A percentile compares a stretch with the other conserved stretches of the same genome.
phyloP scores from a whole-genome alignment of 2,329 filamentous ascomycete species.

The Hirsutella minnesotensis region DNA sequence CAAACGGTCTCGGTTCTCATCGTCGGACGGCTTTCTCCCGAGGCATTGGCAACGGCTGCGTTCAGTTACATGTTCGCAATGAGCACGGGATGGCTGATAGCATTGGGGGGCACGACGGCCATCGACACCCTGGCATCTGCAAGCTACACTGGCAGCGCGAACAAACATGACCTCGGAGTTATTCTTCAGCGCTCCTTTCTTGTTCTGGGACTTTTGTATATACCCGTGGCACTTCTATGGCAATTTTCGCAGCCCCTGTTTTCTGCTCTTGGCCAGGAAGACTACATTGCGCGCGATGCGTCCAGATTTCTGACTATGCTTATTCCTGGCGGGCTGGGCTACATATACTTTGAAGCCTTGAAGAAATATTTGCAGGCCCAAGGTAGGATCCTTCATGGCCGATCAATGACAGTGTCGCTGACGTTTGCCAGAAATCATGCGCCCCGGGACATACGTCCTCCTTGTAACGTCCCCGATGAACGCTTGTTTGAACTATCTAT shows the following conservation, averaged over 20 bases:
- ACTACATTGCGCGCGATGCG: conserved; percentile 48
- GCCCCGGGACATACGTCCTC: conserved; percentile 70
- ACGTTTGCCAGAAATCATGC: conserved; percentile 46
- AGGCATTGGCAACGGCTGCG: conserved; percentile 68
- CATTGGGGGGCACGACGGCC: conserved; percentile 73
- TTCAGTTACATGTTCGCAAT: conserved; percentile 94
- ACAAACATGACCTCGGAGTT: conserved; percentile 68
- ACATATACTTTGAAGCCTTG: conserved; percentile 76
- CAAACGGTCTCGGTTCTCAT: conserved; percentile 76
- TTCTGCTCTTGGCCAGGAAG: conserved; percentile 61
- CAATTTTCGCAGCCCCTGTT: conserved; percentile 64
- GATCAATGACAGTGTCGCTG: no score
- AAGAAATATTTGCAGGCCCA: conserved; percentile 88
- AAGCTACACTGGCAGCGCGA: conserved; percentile 68
- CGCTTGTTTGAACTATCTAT: conserved; percentile 66
- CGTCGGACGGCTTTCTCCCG: conserved; percentile 66
- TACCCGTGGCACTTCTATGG: conserved; percentile 64
- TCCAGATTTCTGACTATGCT: conserved; percentile 65
- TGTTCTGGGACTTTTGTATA: conserved; percentile 60
- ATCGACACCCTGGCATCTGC: conserved; percentile 77
- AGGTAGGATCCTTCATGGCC: conserved; percentile 29
- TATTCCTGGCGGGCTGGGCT: conserved; percentile 72
- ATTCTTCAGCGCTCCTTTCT: conserved; percentile 67
- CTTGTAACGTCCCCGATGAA: conserved; percentile 75
- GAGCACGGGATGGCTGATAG: conserved; percentile 79